These are phyloP conservation scores for Raddia guianensis DNA, from an alignment of 176 grass and related monocot genomes.

Conservation along the genomic window DNA sequence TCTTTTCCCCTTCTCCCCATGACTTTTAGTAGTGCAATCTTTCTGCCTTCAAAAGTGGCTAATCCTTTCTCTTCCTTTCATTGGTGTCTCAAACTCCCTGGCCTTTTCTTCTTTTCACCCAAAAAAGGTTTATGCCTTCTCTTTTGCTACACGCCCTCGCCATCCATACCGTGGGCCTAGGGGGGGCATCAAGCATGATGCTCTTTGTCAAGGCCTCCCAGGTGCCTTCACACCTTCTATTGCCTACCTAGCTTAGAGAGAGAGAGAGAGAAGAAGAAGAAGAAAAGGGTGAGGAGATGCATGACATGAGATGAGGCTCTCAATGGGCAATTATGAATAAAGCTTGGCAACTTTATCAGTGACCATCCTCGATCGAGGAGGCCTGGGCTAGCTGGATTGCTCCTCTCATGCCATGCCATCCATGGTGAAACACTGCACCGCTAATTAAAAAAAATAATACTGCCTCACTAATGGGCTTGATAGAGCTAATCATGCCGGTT, in stretches of 20 bases:
- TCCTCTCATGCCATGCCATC: constrained; percentile 33
- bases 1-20: constrained; percentile 51
- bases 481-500: constrained; percentile 61
- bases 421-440: constrained; percentile 44
- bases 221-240: constrained; percentile 47
- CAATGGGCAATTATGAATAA: constrained; percentile 58
- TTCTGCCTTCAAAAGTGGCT: constrained; percentile 66
- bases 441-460: neutral
- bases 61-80: constrained; percentile 73
- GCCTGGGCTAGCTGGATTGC: constrained; percentile 43
- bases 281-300: too few relatives aligned
- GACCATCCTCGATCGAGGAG: constrained; percentile 39
- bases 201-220: constrained; percentile 46
- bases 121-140: constrained; percentile 56
- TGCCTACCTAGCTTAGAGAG: neutral
- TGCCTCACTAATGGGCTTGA: constrained; percentile 52
- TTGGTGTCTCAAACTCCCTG: constrained; percentile 73
- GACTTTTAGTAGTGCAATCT: constrained; percentile 74
- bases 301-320: constrained; percentile 33
- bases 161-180: constrained; percentile 46
- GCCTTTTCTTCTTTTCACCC: constrained; percentile 49
- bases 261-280: neutral
- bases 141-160: constrained; percentile 39
- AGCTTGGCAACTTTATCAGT: constrained; percentile 52
- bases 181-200: constrained; percentile 36